Evolutionary conservation across 345 rosid genomes (phyloP).

Genomic region (Streptanthus diversifolius): DNA sequence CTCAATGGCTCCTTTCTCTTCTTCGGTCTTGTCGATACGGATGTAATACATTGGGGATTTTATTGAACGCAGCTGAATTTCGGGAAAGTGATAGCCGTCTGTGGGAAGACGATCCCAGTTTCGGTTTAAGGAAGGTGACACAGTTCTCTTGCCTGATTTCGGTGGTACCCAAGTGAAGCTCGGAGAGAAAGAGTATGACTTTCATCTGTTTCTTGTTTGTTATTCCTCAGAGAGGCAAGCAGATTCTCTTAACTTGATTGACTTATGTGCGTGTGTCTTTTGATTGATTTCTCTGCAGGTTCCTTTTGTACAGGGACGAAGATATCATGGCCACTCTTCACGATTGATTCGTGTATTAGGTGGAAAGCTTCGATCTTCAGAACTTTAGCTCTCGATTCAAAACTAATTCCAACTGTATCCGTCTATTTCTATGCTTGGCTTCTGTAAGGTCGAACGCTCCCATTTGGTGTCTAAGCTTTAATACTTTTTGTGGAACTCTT

Average conservation of each 20-base stretch:
- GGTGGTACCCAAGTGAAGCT: constrained; percentile 80
- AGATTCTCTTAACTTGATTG: background rate
- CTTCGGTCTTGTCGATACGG: too few relatives aligned
- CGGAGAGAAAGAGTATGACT: constrained; percentile 60
- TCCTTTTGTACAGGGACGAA: constrained; percentile 60
- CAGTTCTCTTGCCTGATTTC: constrained; percentile 68
- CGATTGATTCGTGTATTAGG: constrained; percentile 29
- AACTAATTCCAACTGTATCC: background rate
- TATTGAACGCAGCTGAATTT: constrained; percentile 49
- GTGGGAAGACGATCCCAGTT: constrained; percentile 58
- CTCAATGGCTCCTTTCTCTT: background rate
- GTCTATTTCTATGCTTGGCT: background rate
- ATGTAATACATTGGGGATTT: background rate
- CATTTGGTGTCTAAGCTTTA: background rate
- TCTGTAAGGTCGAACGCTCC: background rate
- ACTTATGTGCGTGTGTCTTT: background rate
- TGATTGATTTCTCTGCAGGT: constrained; percentile 41
- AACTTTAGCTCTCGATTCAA: background rate
- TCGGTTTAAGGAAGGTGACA: constrained; percentile 68
- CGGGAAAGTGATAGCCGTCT: constrained; percentile 63
- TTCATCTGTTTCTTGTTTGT: background rate
- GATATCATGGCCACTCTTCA: constrained; percentile 72
- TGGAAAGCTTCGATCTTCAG: background rate
- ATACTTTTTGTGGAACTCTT: background rate
- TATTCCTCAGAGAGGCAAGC: background rate